Evolutionary conservation across 805 yeast genomes (phyloP).

Genomic region (Pichia heedii): DNA sequence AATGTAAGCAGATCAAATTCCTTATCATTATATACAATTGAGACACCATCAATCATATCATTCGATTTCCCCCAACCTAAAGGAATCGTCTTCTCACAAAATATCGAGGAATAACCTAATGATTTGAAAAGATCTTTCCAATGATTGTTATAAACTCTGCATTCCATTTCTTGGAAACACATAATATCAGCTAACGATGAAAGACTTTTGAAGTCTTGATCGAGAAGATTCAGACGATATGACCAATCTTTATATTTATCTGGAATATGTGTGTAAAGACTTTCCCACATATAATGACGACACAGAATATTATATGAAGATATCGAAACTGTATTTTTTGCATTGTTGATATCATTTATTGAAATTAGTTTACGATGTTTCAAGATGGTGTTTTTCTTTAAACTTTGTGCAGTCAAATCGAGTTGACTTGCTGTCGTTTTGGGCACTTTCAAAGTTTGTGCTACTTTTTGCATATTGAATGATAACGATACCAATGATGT

Average conservation of each 20-base stretch:
- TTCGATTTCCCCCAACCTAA: conserved; percentile 40
- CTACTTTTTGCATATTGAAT: too few relatives aligned
- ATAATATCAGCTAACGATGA: conserved; percentile 38
- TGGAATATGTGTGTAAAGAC: conserved; percentile 44
- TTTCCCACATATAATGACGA: conserved; percentile 50
- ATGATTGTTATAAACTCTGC: conserved; percentile 18
- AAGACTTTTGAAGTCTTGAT: conserved; percentile 29
- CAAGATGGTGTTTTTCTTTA: conserved; percentile 14
- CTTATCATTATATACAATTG: conserved; percentile 40
- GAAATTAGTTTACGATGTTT: conserved; percentile 16
- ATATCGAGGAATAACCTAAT: conserved; percentile 37
- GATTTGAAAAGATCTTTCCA: conserved; percentile 19
- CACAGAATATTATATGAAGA: conserved; percentile 29
- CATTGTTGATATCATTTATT: conserved; percentile 1
- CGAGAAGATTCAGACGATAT: conserved; percentile 36
- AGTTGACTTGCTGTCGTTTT: too few relatives aligned
- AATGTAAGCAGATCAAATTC: conserved; percentile 35
- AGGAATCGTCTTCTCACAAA: conserved; percentile 43
- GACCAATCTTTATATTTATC: conserved; percentile 39
- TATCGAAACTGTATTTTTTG: conserved; percentile 18
- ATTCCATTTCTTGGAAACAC: conserved; percentile 38
- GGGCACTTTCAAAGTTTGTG: too few relatives aligned
- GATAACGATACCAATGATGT: too few relatives aligned
- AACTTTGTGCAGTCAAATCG: too few relatives aligned
- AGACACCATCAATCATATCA: conserved; percentile 51